Evolutionary conservation across 2,329 filamentous ascomycete genomes (phyloP), one percentile per base, ranked within the genome.

Genomic region (Didymella segeticola): DNA sequence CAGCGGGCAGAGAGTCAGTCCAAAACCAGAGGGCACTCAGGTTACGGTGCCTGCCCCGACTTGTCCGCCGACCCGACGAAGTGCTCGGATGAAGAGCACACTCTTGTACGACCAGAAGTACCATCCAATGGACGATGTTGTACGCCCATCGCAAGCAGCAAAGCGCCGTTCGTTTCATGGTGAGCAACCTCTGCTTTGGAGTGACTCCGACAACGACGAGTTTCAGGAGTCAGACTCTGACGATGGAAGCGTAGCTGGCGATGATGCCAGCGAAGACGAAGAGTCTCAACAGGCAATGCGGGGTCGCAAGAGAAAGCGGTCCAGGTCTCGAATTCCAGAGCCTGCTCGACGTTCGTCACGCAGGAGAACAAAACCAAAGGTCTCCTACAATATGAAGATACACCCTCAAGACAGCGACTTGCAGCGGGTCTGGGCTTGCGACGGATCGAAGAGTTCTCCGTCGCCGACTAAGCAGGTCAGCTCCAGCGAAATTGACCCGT

Each of bases 61-160:
- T 3, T 50, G 29, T 34, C 19, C 42, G 3, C 37, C 37, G 7
- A 26, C 6, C 20, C 53, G 41, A n/a, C 46, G 47, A 22, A 50
- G 47, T 10, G 15, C 53, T 8, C 46, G 56, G 11, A 30, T 30
- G 9, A 62, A 46, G 4, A 62, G 51, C 22, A 61, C 63, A 27
- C 63, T 72, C 5, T 39, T 57, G 5, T 73, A 73, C 49, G 66
- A 73, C 30, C 54, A 68, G 19, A 69, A 63, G 47, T 74, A 71
- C 30, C 71, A 74, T 47, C 71, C 70, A 2, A 64, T 74, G 62
- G 71, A 74, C 33, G 69, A 73, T 8, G 45, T 50, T 37, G 55
- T 69, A 7, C 60, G 60, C 9, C 70, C 71, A 4, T 56, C 58
- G 9, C 63, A 64, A 23, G 70, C 71, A 27, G 64, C 67, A 0